These are phyloP conservation scores for Plantago elongata DNA, from an alignment of 257 asterid species.

Conservation along the genomic window DNA sequence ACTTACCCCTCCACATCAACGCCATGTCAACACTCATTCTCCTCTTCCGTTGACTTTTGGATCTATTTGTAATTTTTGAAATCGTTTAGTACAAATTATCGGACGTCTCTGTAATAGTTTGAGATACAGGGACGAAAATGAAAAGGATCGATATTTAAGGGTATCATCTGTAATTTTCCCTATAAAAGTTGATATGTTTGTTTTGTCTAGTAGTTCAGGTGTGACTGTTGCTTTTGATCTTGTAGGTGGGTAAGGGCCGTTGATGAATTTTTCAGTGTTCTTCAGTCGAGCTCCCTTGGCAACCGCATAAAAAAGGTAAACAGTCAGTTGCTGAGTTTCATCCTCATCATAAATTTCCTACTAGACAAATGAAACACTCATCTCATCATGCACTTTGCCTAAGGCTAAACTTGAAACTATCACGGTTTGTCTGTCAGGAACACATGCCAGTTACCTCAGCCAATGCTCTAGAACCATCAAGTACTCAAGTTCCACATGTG, in stretches of 20 bases:
- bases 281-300: conserved; percentile 41
- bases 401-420: too few relatives aligned
- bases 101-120: too few relatives aligned
- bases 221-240: neutral
- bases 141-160: too few relatives aligned
- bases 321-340: conserved; percentile 2
- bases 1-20: too few relatives aligned
- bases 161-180: too few relatives aligned
- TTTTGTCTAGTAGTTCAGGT: neutral
- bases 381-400: too few relatives aligned
- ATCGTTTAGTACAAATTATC: too few relatives aligned
- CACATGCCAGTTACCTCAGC: conserved; percentile 32
- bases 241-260: conserved; percentile 83
- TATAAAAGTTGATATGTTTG: neutral
- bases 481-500: conserved; percentile 31
- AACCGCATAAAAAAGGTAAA: conserved; percentile 31
- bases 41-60: too few relatives aligned
- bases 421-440: neutral
- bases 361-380: too few relatives aligned
- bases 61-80: too few relatives aligned
- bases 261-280: conserved; percentile 48
- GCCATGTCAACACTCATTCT: too few relatives aligned
- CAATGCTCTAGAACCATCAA: conserved; percentile 25
- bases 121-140: too few relatives aligned
- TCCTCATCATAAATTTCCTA: neutral